Evolutionary conservation across 148 eudicot genomes (phyloP).

Genomic region (Amaranthus cruentus): DNA sequence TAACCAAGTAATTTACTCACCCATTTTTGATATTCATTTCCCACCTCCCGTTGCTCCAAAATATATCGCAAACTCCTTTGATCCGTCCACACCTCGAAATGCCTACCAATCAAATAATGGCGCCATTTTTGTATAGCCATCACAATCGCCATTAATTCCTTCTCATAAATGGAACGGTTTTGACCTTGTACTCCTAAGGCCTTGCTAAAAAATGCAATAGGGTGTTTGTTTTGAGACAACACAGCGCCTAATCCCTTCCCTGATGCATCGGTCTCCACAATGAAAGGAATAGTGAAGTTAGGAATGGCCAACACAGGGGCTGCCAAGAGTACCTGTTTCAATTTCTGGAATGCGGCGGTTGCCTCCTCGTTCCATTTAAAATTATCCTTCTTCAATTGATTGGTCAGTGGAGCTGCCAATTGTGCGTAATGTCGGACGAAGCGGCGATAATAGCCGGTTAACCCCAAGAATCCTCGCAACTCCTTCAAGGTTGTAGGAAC

Average conservation of each 20-base stretch:
- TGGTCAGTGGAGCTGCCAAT: neutral
- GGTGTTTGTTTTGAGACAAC: neutral
- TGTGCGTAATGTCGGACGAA: neutral
- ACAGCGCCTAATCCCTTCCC: neutral
- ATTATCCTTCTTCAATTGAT: neutral
- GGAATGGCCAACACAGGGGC: neutral
- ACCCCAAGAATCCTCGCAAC: neutral
- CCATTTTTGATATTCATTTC: neutral
- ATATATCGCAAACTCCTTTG: neutral
- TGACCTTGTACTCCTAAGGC: neutral
- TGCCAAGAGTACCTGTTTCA: too few species aligned
- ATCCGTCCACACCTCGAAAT: neutral
- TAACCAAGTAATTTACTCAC: too few species aligned
- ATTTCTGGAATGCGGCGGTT: neutral
- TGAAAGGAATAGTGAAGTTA: neutral
- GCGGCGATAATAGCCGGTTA: neutral
- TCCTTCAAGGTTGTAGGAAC: neutral
- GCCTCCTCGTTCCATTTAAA: neutral
- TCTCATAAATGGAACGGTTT: too few species aligned
- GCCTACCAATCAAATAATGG: neutral
- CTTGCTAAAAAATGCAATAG: neutral
- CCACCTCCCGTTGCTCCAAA: neutral
- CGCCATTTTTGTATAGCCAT: neutral
- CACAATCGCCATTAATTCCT: too few species aligned
- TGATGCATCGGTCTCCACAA: neutral